These are phyloP conservation scores for Didymellaceae sp. DNA, from an alignment of 2,329 filamentous ascomycete species.

Conservation along the genomic window DNA sequence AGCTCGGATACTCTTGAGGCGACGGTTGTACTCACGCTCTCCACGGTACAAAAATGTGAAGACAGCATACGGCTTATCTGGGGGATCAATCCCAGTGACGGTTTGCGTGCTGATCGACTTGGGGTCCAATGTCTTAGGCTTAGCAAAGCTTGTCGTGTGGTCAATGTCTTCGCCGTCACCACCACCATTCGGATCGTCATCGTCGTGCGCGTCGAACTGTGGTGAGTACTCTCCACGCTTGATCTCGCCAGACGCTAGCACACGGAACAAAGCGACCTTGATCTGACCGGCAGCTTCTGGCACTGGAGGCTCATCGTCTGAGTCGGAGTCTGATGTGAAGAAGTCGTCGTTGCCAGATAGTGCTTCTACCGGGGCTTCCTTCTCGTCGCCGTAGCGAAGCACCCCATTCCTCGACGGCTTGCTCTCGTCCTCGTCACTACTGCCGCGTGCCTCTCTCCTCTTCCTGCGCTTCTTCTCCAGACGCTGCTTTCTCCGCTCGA, in stretches of 20 bases:
- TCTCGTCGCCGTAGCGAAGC: conserved; percentile 80
- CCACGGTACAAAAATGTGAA: conserved; percentile 99
- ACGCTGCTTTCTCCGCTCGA: conserved; percentile 67
- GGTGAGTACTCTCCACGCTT: conserved; percentile 98
- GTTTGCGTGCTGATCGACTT: conserved; percentile 99
- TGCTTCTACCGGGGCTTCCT: conserved; percentile 75
- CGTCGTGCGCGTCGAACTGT: conserved; percentile 95
- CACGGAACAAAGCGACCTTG: conserved; percentile 95
- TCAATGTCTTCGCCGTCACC: conserved; percentile 81
- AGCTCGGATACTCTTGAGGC: conserved; percentile 6
- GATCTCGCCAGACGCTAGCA: conserved; percentile 93
- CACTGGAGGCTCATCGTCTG: conserved; percentile 81
- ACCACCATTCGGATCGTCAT: conserved; percentile 72
- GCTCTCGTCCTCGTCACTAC: conserved; percentile 56
- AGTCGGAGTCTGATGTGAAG: conserved; percentile 69
- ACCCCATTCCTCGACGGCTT: conserved; percentile 59
- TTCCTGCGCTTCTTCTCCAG: conserved; percentile 88
- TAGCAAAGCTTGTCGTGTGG: conserved; percentile 96
- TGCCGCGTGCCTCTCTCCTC: conserved; percentile 64
- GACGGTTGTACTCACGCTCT: conserved; percentile 71
- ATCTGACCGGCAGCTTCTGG: conserved; percentile 97
- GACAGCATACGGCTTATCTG: conserved; percentile 92
- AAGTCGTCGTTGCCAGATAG: conserved; percentile 72
- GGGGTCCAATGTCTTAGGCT: conserved; percentile 92
- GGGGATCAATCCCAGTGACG: conserved; percentile 96